Evolutionary conservation across 2,329 filamentous ascomycete species (phyloP), one percentile per base, ranked within the genome.

Genomic region (Pseudogymnoascus sp.): DNA sequence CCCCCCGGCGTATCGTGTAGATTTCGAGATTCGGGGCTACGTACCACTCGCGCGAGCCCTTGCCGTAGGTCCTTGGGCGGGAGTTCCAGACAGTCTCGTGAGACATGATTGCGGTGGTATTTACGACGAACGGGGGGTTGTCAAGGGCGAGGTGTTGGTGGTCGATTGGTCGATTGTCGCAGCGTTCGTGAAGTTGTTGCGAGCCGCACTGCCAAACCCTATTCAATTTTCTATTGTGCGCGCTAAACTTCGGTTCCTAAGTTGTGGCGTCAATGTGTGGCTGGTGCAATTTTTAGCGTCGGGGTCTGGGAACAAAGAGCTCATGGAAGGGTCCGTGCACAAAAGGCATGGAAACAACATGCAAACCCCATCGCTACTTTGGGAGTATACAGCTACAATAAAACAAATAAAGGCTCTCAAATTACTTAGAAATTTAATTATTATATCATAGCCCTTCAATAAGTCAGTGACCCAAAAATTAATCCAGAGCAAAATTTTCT

Each of bases 61-160:
- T 97, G 85, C 93, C 93, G 87, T 96, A 96, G 80, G 81, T 91
- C 82, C 93, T 90, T 78, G 95, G 95, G 81, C 95, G 93, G 77
- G 92, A 96, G 89, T 96, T 96, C 93, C 93, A 99, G 83, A 98
- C 92, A 78, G 89, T 92, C 85, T 98, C 93, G 92, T 90, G 88
- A 81, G 88, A 88, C 88, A 90, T 90, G 77, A 76, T 88, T 81
- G 80, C 65, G 61, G 53, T 66, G 61, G 66, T 68, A 56, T 56
- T 56, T 60, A 40, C 38, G 59, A 60, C 59, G 59, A 60, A 60
- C 59, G 59, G 59, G 59, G 59, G n/a, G 59, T 60, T 60, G 59
- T 60, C 59, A 40, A 38, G 59, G 59, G 59, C 59, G 59, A 60
- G 59, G 19, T 38, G 35, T 38, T 40, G 33, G 59, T 60, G 59